These are phyloP conservation scores for Schwanniomyces vanrijiae DNA, from an alignment of 805 yeast species.

Conservation along the genomic window DNA sequence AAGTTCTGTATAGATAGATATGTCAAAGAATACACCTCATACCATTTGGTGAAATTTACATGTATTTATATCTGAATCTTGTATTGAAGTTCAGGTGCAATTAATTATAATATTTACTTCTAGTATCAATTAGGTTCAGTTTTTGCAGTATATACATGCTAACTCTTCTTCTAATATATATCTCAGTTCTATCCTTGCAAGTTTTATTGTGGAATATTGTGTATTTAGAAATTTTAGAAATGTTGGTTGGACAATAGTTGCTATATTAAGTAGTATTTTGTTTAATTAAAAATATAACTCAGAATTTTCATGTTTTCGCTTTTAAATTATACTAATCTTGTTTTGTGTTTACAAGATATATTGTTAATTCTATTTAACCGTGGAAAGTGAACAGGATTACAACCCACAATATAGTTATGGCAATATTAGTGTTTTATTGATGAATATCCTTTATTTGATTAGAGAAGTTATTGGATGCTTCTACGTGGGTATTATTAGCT, in stretches of 20 bases:
- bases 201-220: conserved; percentile 49
- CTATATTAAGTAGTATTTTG: conserved; percentile 45
- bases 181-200: conserved; percentile 61
- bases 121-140: conserved; percentile 49
- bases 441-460: conserved; percentile 40
- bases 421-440: conserved; percentile 35
- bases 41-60: conserved; percentile 48
- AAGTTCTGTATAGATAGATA: conserved; percentile 49
- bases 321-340: conserved; percentile 34
- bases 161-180: conserved; percentile 54
- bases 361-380: conserved; percentile 39
- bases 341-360: conserved; percentile 43
- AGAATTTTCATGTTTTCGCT: conserved; percentile 38
- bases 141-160: conserved; percentile 52
- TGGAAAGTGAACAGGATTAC: conserved; percentile 36
- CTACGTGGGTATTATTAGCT: conserved; percentile 34
- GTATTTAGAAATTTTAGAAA: conserved; percentile 61
- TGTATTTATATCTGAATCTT: conserved; percentile 40
- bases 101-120: conserved; percentile 36
- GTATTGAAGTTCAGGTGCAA: conserved; percentile 46
- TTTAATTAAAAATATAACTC: conserved; percentile 30
- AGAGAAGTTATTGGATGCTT: conserved; percentile 41
- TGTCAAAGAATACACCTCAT: conserved; percentile 32
- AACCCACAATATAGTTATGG: conserved; percentile 35
- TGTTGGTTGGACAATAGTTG: conserved; percentile 50